Evolutionary conservation across 2,329 filamentous ascomycete genomes (phyloP).

Genomic region (Thelonectria discophora): DNA sequence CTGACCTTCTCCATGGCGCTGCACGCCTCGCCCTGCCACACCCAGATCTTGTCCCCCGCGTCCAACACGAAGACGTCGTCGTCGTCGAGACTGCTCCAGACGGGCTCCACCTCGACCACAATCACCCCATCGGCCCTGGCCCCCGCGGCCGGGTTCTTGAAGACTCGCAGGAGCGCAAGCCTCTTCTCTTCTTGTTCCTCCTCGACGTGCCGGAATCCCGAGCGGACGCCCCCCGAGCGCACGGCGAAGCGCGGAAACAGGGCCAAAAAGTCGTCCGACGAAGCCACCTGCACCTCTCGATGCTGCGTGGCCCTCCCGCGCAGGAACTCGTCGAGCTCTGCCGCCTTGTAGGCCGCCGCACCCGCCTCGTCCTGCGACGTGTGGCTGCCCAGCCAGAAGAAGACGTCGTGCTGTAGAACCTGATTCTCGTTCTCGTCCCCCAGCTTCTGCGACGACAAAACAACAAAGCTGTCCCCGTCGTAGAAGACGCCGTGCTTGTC

Average conservation of each 20-base stretch:
- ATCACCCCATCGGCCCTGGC: conserved; percentile 59
- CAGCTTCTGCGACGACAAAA: conserved; percentile 67
- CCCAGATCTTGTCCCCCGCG: conserved; percentile 70
- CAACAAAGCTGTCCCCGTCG: conserved; percentile 74
- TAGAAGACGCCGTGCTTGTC: conserved; percentile 68
- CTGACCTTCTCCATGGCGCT: conserved; percentile 76
- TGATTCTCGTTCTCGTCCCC: conserved; percentile 53
- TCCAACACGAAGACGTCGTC: conserved; percentile 73
- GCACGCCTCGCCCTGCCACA: conserved; percentile 73
- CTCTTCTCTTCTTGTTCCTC: conserved; percentile 55
- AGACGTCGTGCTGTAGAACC: conserved; percentile 69
- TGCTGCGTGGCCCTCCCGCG: conserved; percentile 69
- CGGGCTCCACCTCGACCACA: conserved; percentile 70
- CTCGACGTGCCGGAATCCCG: conserved; percentile 69
- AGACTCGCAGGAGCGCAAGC: conserved; percentile 67
- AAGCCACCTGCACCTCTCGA: conserved; percentile 68
- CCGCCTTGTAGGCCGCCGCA: conserved; percentile 75
- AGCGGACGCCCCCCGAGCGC: conserved; percentile 66
- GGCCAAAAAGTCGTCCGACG: conserved; percentile 67
- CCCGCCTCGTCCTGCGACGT: conserved; percentile 75
- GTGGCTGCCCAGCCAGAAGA: conserved; percentile 74
- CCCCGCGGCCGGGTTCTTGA: conserved; percentile 63
- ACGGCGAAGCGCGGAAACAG: conserved; percentile 70
- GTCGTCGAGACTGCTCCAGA: conserved; percentile 70
- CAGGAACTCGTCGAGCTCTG: conserved; percentile 74